Base-by-base conservation (phyloP, 2,329 filamentous ascomycete species). In the Zymoseptoria brevis region DNA sequence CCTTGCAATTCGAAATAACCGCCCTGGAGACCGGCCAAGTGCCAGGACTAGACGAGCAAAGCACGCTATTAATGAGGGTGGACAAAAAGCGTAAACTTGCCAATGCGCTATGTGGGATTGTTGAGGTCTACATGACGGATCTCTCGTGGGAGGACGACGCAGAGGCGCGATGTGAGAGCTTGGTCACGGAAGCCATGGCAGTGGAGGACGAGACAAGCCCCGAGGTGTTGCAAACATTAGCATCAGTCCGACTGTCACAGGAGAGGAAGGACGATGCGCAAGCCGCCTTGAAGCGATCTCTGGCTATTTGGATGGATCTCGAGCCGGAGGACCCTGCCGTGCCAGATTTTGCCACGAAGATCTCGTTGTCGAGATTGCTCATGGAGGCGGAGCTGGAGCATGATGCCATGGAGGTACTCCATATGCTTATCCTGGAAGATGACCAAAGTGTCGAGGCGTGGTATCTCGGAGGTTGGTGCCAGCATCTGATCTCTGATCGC, bases 41-140 rank as follows among this genome's bases (percentile, higher is more conserved):
- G 66, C 61, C 69, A 30, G 64, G 60, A 0, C 58, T 67, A 41
- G 67, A 67, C n/a, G 65, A 74, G 16, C 68, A 71, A 58, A 60
- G 74, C 55, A 66, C 72, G 22, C 62, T 77, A 22, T 68, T 78
- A 41, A 56, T 85, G 49, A 67, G 70, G 6, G 82, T 86, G 26
- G 89, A 91, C 74, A 89, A 90, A 79, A 87, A 87, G 73, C 80
- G 81, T 65, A 94, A 94, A 75, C 80, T 97, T 41, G 90, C 91
- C 1, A 90, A 90, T 67, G 90, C 92, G n/a, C 81, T 99, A 41
- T 99, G 95, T 75, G 90, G 89, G 26, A 90, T 97, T 61, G 87
- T 90, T 6, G 94, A 99, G 77, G 90, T 99, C 54, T 99, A 96
- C 79, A 99, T 99, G 94, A 99, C 94, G 9, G 94, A 99, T 60